Base-by-base conservation (phyloP, 148 eudicot species). In the Rhododendron ovatum region DNA sequence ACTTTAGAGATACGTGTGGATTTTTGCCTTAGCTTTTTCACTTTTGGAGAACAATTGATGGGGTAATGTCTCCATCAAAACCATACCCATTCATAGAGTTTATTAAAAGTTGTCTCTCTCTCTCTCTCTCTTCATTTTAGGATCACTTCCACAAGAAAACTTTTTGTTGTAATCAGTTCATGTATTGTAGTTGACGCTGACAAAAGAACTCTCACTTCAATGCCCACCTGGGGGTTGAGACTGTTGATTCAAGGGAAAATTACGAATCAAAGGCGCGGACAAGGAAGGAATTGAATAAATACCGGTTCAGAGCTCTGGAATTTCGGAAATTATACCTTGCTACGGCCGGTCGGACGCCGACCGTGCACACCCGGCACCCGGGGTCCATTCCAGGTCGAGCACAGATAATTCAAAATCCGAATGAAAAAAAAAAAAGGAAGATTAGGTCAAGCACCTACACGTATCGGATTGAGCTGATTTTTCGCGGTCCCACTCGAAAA, bases 401-500 rank as follows among this genome's bases (percentile, higher is more conserved):
- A 41, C 1, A 0, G 8, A 41, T 41, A 41, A 41, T 41, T 41
- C 7, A 0, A 41, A 41, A 41, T 41, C 1, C 0, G 8, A 41
- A 41, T 41, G 7, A 5, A 41, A 41, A 41, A 37, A 39, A 39
- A 41, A 41, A 41, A 41, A 6, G 45, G 5, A 41, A 41, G 8
- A 41, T 41, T 41, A 41, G 7, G 0, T 41, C 45, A 41, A 41
- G 1, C 1, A 41, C 5, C 43, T 41, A 41, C 7, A 7, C 7
- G 1, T 41, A 41, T 0, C 1, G 45, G 0, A 41, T 41, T 41
- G 45, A 41, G 45, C 0, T 41, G 7, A 6, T 41, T 41, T 41
- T 41, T 41, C 8, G 7, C 7, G 7, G 1, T 0, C 1, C 1
- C 1, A 1, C 1, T 41, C 0, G 8, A 41, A 41, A 41, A 41